Conservation (phyloP, 768 basidiomycete genomes). For the Lactifluus subvellereus region DNA sequence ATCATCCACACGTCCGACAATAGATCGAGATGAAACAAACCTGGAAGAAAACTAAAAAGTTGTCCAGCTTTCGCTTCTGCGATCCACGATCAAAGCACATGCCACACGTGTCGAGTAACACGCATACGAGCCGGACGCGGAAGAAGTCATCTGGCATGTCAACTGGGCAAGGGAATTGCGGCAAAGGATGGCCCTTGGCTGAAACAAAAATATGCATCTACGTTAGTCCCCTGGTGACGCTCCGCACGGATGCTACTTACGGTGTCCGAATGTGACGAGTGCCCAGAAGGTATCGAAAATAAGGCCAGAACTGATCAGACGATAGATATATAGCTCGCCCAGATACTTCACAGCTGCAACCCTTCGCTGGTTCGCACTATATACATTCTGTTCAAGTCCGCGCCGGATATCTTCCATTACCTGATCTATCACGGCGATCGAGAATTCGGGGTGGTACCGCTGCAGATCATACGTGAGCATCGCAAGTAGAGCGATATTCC, state of each 20-base stretch:
- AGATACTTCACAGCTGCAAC: conserved; percentile 91
- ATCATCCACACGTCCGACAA: not conserved
- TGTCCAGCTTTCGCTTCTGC: conserved; percentile 89
- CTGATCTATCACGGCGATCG: conserved; percentile 86
- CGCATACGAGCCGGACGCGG: conserved; percentile 86
- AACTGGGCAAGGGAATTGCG: conserved; percentile 62
- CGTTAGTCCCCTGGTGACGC: not conserved
- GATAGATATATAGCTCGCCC: conserved; percentile 96
- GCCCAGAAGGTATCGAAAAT: conserved; percentile 95
- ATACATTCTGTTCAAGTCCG: conserved; percentile 90
- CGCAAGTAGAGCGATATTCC: conserved; percentile 82
- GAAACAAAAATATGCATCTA: conserved; percentile 9
- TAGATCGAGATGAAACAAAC: conserved; percentile 35
- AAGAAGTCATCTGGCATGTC: conserved; percentile 98
- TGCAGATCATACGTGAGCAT: conserved; percentile 95
- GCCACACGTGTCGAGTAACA: conserved; percentile 89
- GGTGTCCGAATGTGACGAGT: conserved; percentile 90
- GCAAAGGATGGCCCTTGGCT: conserved; percentile 89
- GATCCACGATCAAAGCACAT: conserved; percentile 96
- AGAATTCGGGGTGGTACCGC: conserved; percentile 86
- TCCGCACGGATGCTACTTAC: conserved; percentile 47
- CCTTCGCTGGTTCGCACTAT: conserved; percentile 91
- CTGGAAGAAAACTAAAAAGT: conserved; percentile 91
- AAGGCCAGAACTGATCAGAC: conserved; percentile 80
- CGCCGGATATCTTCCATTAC: conserved; percentile 87